Evolutionary conservation across 768 basidiomycete species (phyloP).

Genomic region (Clavaria fumosa): DNA sequence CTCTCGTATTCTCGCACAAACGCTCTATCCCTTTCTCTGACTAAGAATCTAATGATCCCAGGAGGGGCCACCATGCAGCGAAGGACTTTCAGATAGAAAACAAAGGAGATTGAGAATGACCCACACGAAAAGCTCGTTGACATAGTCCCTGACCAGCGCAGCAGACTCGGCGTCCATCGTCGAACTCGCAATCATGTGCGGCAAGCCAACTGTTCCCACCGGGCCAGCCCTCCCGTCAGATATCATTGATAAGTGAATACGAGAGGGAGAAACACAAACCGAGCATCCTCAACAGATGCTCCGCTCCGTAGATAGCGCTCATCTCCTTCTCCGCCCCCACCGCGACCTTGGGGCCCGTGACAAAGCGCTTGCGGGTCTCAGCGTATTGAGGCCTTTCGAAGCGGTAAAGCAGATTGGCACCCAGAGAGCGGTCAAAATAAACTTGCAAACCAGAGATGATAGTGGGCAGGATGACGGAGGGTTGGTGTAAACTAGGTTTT

Average conservation of each 20-base stretch:
- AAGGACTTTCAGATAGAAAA: background rate
- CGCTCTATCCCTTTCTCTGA: constrained; percentile 50
- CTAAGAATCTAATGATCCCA: constrained; percentile 89
- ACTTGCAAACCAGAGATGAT: constrained; percentile 72
- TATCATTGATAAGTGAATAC: constrained; percentile 1
- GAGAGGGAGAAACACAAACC: constrained; percentile 34
- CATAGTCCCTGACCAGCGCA: constrained; percentile 69
- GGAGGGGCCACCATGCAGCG: background rate
- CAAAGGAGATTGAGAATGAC: constrained; percentile 10
- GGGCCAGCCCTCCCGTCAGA: constrained; percentile 9
- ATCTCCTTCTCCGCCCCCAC: constrained; percentile 67
- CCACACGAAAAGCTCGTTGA: constrained; percentile 74
- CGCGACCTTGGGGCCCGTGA: constrained; percentile 56
- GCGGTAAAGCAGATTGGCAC: constrained; percentile 82
- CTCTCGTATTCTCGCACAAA: constrained; percentile 72
- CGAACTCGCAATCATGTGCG: constrained; percentile 78
- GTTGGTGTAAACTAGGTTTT: constrained; percentile 44
- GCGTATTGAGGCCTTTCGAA: constrained; percentile 93
- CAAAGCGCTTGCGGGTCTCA: constrained; percentile 53
- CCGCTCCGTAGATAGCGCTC: constrained; percentile 86
- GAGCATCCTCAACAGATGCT: constrained; percentile 83
- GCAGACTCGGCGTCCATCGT: constrained; percentile 86
- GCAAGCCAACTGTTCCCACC: constrained; percentile 85
- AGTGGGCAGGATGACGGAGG: constrained; percentile 55
- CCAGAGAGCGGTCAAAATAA: constrained; percentile 88